Percentiles rank a stretch among this genome's conserved stretches.
Conservation (phyloP, 352 stramenopile genomes). For the Phytophthora meadii region DNA sequence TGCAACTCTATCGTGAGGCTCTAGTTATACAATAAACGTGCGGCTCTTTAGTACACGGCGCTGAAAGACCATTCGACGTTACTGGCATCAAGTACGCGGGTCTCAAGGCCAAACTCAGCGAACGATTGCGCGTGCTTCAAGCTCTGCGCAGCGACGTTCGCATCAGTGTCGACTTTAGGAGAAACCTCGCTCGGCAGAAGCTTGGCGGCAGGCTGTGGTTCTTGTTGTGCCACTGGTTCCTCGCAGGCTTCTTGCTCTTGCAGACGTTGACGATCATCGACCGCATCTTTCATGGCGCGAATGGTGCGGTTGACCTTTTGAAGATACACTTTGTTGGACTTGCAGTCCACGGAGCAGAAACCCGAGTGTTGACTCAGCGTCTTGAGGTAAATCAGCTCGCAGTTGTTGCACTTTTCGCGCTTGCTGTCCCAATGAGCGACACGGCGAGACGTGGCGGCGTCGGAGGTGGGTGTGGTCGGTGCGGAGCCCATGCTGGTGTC, state of each 20-base stretch:
- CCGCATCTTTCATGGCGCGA: constrained; percentile 72
- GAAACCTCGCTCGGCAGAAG: constrained; percentile 12
- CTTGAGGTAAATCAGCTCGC: constrained; percentile 87
- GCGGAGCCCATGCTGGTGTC: constrained; percentile 30
- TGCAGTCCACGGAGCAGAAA: constrained; percentile 90
- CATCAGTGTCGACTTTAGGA: constrained; percentile 7
- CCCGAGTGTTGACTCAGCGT: constrained; percentile 75
- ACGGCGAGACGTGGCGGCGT: constrained; percentile 29
- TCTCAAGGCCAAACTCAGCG: constrained; percentile 76
- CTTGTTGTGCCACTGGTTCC: constrained; percentile 21
- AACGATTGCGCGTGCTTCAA: constrained; percentile 61
- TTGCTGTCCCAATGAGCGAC: constrained; percentile 88
- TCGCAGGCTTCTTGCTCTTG: constrained; percentile 30
- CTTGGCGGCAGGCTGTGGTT: constrained; percentile 25
- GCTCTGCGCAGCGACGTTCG: constrained; percentile 16
- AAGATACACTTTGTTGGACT: constrained; percentile 87
- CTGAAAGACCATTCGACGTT: constrained; percentile 85
- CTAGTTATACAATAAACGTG: constrained; percentile 34
- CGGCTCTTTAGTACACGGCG: constrained; percentile 63
- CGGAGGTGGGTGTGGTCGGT: constrained; percentile 9
- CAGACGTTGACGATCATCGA: constrained; percentile 54
- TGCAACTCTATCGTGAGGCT: constrained; percentile 40
- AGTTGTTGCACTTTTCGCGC: constrained; percentile 86
- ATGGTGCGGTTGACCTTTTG: constrained; percentile 87
- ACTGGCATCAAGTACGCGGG: constrained; percentile 48